Percentiles rank a stretch among this genome's conserved stretches.
These are phyloP conservation scores for Endocarpon pusillum DNA, from an alignment of 495 filamentous ascomycete species.

Conservation along the genomic window DNA sequence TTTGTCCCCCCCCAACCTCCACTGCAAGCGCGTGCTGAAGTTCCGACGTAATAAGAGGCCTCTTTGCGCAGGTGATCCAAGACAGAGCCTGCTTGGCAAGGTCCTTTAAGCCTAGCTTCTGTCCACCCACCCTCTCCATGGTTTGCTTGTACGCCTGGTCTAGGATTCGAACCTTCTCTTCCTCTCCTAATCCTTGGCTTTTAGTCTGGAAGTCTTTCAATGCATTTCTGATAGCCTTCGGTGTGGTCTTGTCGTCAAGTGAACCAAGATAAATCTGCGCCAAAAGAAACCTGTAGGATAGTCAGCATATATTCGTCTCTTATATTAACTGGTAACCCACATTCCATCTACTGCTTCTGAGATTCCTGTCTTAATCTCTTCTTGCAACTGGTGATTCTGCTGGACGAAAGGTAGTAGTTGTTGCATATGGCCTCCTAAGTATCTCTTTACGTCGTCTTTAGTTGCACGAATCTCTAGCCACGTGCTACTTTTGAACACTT, in stretches of 20 bases:
- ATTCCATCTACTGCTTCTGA: conserved; percentile 20
- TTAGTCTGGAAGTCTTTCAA: background rate
- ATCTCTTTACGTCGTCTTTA: conserved; percentile 4
- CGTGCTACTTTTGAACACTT: background rate
- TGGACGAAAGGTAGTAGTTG: conserved; percentile 11
- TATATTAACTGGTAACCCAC: no score
- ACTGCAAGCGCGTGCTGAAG: conserved; percentile 28
- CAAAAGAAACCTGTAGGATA: no score
- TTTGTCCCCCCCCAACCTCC: conserved; percentile 8
- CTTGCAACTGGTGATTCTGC: conserved; percentile 9
- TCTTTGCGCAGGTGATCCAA: conserved; percentile 8
- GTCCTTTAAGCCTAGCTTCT: conserved; percentile 1
- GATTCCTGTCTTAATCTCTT: conserved; percentile 17
- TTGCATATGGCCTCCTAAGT: conserved; percentile 5
- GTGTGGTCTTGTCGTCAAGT: background rate
- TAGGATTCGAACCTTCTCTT: conserved; percentile 3
- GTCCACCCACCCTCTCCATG: conserved; percentile 13
- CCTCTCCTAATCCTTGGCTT: background rate
- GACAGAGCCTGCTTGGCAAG: conserved; percentile 4
- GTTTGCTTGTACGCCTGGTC: conserved; percentile 12
- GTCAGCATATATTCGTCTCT: no score
- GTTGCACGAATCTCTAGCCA: conserved; percentile 4
- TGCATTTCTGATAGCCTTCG: background rate
- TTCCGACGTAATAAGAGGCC: conserved; percentile 4
- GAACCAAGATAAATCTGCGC: background rate